Percentiles rank a stretch among this genome's conserved stretches.
Conservation (phyloP, 345 rosid genomes). For the Hibiscus tridactylites region DNA sequence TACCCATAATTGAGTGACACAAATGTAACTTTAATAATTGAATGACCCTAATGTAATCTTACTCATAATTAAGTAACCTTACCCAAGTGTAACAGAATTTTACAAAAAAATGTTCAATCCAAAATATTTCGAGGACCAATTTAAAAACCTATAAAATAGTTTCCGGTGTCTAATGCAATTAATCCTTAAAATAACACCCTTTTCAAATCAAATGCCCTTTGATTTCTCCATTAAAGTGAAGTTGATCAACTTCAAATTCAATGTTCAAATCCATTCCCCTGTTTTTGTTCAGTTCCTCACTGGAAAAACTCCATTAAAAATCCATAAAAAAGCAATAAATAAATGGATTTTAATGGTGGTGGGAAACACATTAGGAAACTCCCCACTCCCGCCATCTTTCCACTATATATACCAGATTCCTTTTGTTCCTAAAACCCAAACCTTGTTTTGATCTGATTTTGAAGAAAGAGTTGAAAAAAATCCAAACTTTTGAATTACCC, state of each 20-base stretch:
- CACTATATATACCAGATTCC: neutral
- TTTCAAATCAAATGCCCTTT: neutral
- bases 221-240: neutral
- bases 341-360: neutral
- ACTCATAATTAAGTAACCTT: no score
- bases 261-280: neutral
- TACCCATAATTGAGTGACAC: no score
- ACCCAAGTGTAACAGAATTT: no score
- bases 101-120: no score
- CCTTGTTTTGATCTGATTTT: neutral
- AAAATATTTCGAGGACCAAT: no score
- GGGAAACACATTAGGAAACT: neutral
- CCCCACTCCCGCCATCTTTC: neutral
- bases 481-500: neutral
- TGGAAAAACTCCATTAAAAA: neutral
- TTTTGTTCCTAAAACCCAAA: neutral
- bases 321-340: neutral
- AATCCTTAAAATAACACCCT: neutral
- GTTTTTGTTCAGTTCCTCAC: neutral
- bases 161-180: no score
- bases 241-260: neutral
- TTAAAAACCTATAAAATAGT: no score
- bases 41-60: no score
- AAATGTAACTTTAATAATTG: no score
- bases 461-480: neutral